phyloP scores from a whole-genome alignment of 1,139 yeast genomes.

The Geotrichum armillariae region DNA sequence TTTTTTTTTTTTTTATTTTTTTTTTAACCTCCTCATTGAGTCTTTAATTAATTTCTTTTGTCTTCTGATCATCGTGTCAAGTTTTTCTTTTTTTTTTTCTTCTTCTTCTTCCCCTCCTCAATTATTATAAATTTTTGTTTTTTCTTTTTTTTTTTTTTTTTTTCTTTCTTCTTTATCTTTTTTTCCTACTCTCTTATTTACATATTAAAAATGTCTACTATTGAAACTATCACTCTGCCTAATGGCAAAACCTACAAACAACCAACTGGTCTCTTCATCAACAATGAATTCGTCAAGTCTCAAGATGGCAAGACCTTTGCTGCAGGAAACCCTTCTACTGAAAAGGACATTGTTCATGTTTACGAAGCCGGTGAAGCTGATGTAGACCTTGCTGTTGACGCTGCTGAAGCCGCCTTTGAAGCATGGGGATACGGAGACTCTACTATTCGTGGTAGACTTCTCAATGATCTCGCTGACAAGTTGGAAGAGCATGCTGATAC shows the following conservation, averaged over 20 bases:
- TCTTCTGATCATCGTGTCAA: too few species aligned
- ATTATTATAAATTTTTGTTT: too few species aligned
- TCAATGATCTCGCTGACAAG: conserved; percentile 64
- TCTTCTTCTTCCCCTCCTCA: too few species aligned
- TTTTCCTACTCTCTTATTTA: neutral
- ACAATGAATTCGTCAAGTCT: conserved; percentile 56
- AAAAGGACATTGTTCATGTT: conserved; percentile 50
- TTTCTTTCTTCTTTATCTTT: neutral
- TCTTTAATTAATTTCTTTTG: too few species aligned
- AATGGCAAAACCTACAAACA: conserved; percentile 60
- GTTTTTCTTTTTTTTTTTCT: too few species aligned
- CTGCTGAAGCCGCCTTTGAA: conserved; percentile 52
- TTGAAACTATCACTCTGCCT: conserved; percentile 53
- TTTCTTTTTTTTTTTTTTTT: neutral
- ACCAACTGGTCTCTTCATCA: conserved; percentile 68
- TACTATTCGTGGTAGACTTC: conserved; percentile 55
- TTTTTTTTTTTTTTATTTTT: too few species aligned
- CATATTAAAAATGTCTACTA: conserved; percentile 5
- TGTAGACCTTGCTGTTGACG: conserved; percentile 56
- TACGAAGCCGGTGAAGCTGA: conserved; percentile 55
- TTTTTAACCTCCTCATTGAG: too few species aligned
- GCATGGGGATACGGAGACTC: conserved; percentile 50
- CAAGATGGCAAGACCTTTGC: conserved; percentile 52
- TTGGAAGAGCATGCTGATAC: conserved; percentile 60
- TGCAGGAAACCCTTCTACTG: conserved; percentile 60